phyloP scores from a whole-genome alignment of 768 basidiomycete genomes.

The Termitomyces sp. region DNA sequence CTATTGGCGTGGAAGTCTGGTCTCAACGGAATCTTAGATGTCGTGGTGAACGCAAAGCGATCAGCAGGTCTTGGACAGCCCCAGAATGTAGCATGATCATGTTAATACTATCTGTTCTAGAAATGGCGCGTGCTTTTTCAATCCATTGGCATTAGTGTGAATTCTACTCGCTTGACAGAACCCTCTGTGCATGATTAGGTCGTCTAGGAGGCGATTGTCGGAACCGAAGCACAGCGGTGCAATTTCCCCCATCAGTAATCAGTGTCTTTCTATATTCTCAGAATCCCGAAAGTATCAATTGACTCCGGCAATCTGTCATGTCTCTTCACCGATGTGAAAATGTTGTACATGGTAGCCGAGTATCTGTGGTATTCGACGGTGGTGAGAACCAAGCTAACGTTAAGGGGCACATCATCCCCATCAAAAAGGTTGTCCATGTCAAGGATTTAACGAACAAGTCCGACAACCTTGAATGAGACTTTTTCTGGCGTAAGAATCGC shows the following conservation, averaged over 20 bases:
- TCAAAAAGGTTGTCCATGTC: no score
- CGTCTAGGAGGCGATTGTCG: background rate
- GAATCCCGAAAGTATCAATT: background rate
- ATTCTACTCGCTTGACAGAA: background rate
- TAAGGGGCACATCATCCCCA: background rate
- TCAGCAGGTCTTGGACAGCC: conserved; percentile 30
- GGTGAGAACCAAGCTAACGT: background rate
- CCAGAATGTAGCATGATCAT: conserved; percentile 10
- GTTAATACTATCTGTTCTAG: background rate
- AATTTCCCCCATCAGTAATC: no score
- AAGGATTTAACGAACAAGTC: no score
- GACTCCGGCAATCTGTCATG: background rate
- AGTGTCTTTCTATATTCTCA: background rate
- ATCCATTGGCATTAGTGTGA: no score
- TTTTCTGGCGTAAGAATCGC: background rate
- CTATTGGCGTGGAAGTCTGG: conserved; percentile 76
- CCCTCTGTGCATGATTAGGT: background rate
- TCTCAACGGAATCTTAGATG: conserved; percentile 62
- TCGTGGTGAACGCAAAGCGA: conserved; percentile 54
- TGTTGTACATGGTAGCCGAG: background rate
- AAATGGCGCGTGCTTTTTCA: background rate
- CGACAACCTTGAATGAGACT: background rate
- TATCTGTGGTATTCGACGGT: background rate
- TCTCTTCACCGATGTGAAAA: background rate
- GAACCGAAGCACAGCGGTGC: background rate